These are phyloP conservation scores for Hansenula lynferdii DNA, from an alignment of 1,139 yeast genomes.

Conservation along the genomic window DNA sequence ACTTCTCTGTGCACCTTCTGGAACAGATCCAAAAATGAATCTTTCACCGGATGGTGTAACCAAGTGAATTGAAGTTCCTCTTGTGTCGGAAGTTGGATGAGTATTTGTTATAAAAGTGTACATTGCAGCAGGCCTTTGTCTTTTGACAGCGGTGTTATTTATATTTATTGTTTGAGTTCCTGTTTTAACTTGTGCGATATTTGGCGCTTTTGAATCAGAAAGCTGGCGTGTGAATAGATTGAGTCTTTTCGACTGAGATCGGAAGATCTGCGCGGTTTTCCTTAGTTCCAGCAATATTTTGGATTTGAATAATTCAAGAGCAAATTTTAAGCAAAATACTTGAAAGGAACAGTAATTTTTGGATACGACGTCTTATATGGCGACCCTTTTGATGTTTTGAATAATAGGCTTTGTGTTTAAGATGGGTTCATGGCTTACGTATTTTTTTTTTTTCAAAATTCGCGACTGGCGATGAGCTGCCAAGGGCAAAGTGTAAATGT, in stretches of 20 bases:
- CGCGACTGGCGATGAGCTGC: neutral
- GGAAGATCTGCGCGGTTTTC: no score
- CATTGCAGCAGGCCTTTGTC: slow-evolving; percentile 20
- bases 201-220: no score
- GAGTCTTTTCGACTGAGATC: no score
- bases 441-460: neutral
- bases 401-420: no score
- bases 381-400: no score
- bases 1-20: slow-evolving; percentile 84
- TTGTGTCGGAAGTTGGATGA: slow-evolving; percentile 57
- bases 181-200: neutral
- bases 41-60: slow-evolving; percentile 47
- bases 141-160: neutral
- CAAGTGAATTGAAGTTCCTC: slow-evolving; percentile 55
- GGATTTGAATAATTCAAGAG: no score
- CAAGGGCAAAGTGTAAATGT: neutral
- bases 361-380: no score
- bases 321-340: no score
- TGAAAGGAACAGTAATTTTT: no score
- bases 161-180: neutral
- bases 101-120: slow-evolving; percentile 33
- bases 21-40: slow-evolving; percentile 72
- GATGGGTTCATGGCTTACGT: neutral
- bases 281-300: no score
- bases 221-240: no score